A percentile compares a stretch with the other conserved stretches of the same genome.
Conservation (phyloP, 1,284 basidiomycete species). For the Leucoagaricus sp. region DNA sequence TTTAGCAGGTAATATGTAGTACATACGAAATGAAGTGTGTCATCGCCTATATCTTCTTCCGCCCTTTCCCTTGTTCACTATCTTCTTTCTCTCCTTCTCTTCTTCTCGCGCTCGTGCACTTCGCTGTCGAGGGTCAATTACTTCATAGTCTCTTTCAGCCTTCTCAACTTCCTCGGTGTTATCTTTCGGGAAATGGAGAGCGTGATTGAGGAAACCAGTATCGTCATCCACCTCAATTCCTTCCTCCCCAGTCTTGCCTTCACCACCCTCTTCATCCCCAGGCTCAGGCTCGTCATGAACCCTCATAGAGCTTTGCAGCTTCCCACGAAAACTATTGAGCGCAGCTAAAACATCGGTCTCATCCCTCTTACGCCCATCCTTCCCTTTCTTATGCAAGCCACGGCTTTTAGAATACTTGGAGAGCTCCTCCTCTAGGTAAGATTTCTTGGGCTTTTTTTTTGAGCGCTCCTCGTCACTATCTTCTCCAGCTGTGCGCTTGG, state of each 20-base stretch:
- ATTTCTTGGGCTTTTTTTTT: slow-evolving; percentile 67
- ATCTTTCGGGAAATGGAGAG: slow-evolving; percentile 78
- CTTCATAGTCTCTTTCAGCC: slow-evolving; percentile 89
- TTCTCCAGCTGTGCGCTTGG: slow-evolving; percentile 53
- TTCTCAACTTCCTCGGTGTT: slow-evolving; percentile 74
- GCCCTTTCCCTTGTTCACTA: slow-evolving; percentile 6
- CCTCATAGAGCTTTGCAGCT: slow-evolving; percentile 52
- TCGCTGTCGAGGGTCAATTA: slow-evolving; percentile 77
- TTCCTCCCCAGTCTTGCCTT: slow-evolving; percentile 38
- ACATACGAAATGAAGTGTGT: background rate
- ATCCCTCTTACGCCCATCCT: slow-evolving; percentile 63
- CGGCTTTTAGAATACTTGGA: slow-evolving; percentile 74
- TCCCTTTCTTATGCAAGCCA: slow-evolving; percentile 61
- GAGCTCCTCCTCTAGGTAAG: slow-evolving; percentile 78
- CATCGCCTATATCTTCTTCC: slow-evolving; percentile 6
- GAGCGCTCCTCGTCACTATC: slow-evolving; percentile 56
- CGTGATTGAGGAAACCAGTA: slow-evolving; percentile 76
- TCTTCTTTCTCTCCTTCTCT: slow-evolving; percentile 63
- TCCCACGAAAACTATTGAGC: slow-evolving; percentile 71
- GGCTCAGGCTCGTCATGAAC: too few species aligned
- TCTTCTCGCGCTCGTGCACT: slow-evolving; percentile 73
- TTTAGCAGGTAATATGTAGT: background rate
- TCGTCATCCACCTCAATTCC: slow-evolving; percentile 84
- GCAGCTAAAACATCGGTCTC: slow-evolving; percentile 79
- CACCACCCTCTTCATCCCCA: slow-evolving; percentile 29